These are phyloP conservation scores for Corymbia maculata DNA, from an alignment of 345 rosid genomes.

Conservation along the genomic window DNA sequence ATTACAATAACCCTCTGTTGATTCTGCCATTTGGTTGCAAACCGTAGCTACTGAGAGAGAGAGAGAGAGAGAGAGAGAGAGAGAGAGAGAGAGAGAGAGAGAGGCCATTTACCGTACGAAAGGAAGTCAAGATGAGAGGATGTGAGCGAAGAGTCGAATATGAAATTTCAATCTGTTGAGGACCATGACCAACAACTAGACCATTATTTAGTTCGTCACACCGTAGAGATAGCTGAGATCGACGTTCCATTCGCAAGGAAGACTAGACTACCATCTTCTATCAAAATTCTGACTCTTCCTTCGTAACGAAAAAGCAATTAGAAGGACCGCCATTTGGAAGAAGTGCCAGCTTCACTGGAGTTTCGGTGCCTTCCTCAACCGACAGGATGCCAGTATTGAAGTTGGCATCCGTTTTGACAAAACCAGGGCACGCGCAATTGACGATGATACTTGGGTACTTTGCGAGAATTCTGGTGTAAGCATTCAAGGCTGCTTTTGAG, in stretches of 20 bases:
- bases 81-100: not conserved
- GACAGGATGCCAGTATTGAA: conserved; percentile 15
- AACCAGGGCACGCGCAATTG: conserved; percentile 50
- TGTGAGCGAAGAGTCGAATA: not conserved
- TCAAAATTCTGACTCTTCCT: conserved; percentile 21
- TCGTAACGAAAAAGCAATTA: conserved; percentile 24
- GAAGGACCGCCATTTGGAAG: conserved; percentile 29
- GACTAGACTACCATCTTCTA: not conserved
- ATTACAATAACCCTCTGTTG: not conserved
- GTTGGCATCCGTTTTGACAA: conserved; percentile 31
- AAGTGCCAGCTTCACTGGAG: conserved; percentile 26
- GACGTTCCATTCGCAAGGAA: not conserved
- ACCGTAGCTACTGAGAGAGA: not conserved
- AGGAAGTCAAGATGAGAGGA: not conserved
- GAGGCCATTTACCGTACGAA: not conserved
- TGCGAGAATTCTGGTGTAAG: conserved; percentile 34
- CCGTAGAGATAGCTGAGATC: not conserved
- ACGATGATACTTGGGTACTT: conserved; percentile 16
- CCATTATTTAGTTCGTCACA: not conserved
- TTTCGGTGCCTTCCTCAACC: conserved; percentile 36
- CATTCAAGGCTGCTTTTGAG: conserved; percentile 36
- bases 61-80: not conserved
- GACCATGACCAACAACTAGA: not conserved
- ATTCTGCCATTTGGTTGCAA: not conserved
- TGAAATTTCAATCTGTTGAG: not conserved